These are phyloP conservation scores for Kwoniella shandongensis DNA, from an alignment of 768 basidiomycete species.

Conservation along the genomic window DNA sequence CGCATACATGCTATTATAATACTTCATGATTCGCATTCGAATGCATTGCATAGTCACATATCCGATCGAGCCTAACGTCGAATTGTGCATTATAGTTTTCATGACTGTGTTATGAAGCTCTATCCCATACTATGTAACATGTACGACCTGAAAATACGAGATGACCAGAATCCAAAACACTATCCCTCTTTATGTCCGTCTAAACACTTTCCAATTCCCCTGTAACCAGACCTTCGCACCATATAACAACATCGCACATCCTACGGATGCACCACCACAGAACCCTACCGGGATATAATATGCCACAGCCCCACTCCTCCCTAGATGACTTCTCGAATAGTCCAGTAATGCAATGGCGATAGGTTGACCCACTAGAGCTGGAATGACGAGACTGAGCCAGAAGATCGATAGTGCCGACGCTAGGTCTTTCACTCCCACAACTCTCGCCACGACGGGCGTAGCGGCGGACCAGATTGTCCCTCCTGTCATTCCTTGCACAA, in stretches of 20 bases:
- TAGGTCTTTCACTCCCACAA: conserved; percentile 58
- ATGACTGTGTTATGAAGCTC: too few relatives aligned
- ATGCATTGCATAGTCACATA: too few relatives aligned
- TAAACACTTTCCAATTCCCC: conserved; percentile 32
- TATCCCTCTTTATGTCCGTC: too few relatives aligned
- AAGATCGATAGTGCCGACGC: conserved; percentile 41
- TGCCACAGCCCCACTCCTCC: conserved; percentile 26
- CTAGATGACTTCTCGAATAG: conserved; percentile 28
- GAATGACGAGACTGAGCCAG: conserved; percentile 40
- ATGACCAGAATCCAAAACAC: too few relatives aligned
- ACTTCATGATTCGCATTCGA: too few relatives aligned
- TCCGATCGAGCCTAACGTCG: too few relatives aligned
- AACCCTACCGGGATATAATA: conserved; percentile 45
- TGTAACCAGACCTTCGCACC: conserved; percentile 38
- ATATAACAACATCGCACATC: conserved; percentile 25
- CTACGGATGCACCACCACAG: conserved; percentile 30
- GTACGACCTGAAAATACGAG: too few relatives aligned
- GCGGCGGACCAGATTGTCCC: conserved; percentile 69
- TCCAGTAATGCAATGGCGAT: conserved; percentile 42
- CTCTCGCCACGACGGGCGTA: conserved; percentile 64
- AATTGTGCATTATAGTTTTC: too few relatives aligned
- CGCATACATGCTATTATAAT: too few relatives aligned
- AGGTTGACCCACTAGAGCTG: conserved; percentile 39
- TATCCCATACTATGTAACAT: too few relatives aligned
- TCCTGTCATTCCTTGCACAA: conserved; percentile 58